These are phyloP conservation scores for Dentipellis fragilis DNA, from an alignment of 768 basidiomycete genomes.

Conservation along the genomic window DNA sequence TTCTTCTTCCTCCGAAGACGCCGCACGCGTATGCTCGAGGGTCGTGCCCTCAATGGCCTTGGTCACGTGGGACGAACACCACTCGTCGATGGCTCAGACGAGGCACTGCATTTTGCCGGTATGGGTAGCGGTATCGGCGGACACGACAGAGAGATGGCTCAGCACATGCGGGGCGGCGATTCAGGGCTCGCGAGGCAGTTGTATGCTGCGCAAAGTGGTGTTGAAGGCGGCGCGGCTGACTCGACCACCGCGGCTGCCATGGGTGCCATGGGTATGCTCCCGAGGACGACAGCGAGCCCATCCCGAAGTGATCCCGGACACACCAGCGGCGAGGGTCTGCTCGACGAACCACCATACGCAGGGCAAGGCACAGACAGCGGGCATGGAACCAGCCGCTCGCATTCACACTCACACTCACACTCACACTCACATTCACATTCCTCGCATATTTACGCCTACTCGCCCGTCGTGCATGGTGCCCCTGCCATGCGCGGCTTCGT, in stretches of 20 bases:
- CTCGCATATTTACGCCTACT: neutral
- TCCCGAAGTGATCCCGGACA: neutral
- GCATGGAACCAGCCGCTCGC: neutral
- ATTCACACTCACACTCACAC: neutral
- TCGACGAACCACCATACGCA: neutral
- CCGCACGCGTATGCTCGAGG: neutral
- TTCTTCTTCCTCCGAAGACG: neutral
- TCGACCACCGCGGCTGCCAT: neutral
- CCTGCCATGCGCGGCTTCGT: neutral
- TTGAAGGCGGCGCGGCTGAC: neutral
- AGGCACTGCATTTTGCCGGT: neutral
- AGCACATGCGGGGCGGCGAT: neutral
- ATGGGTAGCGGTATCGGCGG: neutral
- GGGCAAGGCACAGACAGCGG: neutral
- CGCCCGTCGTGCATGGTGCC: neutral
- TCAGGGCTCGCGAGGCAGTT: too few relatives aligned
- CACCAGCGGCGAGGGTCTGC: neutral
- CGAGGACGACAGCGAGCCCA: neutral
- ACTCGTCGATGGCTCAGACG: neutral
- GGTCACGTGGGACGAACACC: neutral
- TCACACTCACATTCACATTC: neutral
- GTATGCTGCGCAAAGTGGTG: too few relatives aligned
- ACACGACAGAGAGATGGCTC: neutral
- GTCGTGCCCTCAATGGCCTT: neutral
- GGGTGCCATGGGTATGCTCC: neutral